Percentiles rank a stretch among this genome's conserved stretches.
These are phyloP conservation scores for Bruguiera sexangula DNA, from an alignment of 345 rosid genomes.

Conservation along the genomic window DNA sequence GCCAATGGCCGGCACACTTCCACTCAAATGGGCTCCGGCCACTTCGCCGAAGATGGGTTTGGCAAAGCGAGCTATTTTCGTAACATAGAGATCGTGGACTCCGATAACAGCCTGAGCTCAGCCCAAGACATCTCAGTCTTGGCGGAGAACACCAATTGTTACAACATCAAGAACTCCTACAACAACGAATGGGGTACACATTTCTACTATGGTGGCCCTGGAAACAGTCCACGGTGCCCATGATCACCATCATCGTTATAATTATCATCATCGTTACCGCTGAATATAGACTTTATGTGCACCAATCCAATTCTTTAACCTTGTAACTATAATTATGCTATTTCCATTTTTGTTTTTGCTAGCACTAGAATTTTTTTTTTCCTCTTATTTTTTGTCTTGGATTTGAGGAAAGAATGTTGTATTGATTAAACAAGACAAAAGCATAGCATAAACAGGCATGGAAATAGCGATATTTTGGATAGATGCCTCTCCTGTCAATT, in stretches of 20 bases:
- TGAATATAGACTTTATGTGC: neutral
- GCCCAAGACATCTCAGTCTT: conserved; percentile 56
- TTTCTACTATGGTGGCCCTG: conserved; percentile 96
- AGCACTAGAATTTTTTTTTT: conserved; percentile 3
- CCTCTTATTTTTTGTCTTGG: neutral
- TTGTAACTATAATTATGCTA: conserved; percentile 20
- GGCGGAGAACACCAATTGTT: conserved; percentile 90
- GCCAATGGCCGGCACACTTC: conserved; percentile 76
- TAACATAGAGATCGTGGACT: conserved; percentile 82
- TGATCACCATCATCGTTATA: conserved; percentile 24
- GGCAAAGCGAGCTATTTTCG: conserved; percentile 82
- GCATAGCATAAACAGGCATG: conserved; percentile 29
- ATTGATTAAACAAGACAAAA: conserved; percentile 9
- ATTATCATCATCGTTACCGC: neutral
- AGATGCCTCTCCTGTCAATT: too few species aligned
- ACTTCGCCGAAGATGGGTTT: conserved; percentile 81
- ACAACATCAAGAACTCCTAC: conserved; percentile 67
- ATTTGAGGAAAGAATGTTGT: conserved; percentile 11
- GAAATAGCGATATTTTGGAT: conserved; percentile 32
- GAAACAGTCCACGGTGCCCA: conserved; percentile 65
- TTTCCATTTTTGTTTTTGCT: conserved; percentile 37
- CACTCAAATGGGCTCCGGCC: conserved; percentile 98
- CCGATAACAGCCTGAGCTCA: conserved; percentile 77
- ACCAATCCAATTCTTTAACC: conserved; percentile 28
- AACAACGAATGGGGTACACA: conserved; percentile 87